Percentiles rank a stretch among this genome's conserved stretches.
phyloP scores from a whole-genome alignment of 805 yeast genomes.

The Zygoascus bituminiphila region DNA sequence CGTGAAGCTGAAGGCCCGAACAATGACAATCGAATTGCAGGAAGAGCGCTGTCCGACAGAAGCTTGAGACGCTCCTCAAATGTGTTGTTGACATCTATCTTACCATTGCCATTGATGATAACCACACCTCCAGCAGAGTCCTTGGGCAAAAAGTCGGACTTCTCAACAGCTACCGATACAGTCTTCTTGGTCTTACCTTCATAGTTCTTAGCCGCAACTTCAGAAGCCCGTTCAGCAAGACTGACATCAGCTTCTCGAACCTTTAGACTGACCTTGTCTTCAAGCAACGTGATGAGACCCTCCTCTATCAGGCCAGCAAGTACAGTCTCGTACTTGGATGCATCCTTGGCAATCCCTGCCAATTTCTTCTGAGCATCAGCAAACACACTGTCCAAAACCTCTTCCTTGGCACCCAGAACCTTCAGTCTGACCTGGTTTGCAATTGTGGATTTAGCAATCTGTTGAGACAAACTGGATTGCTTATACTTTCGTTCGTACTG shows the following conservation, averaged over 20 bases:
- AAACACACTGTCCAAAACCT: conserved; percentile 65
- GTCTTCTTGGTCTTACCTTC: conserved; percentile 53
- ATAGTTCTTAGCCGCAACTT: conserved; percentile 54
- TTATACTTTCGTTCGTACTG: conserved; percentile 74
- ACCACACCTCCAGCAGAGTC: conserved; percentile 80
- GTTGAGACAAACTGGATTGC: conserved; percentile 88
- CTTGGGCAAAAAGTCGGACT: conserved; percentile 47
- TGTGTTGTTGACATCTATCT: conserved; percentile 86
- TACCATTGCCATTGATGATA: conserved; percentile 60
- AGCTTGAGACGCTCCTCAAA: conserved; percentile 87
- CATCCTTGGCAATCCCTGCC: conserved; percentile 44
- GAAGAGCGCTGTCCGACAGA: conserved; percentile 76
- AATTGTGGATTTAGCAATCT: conserved; percentile 89
- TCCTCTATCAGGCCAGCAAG: conserved; percentile 77
- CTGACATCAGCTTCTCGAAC: conserved; percentile 61
- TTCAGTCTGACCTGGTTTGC: conserved; percentile 93
- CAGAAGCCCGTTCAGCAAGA: conserved; percentile 52
- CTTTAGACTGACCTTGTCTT: conserved; percentile 52
- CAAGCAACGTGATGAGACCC: conserved; percentile 55
- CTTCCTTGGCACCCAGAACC: conserved; percentile 78
- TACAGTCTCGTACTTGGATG: conserved; percentile 54
- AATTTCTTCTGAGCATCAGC: conserved; percentile 59
- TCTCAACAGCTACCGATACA: conserved; percentile 49
- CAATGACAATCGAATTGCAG: conserved; percentile 83
- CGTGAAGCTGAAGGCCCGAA: conserved; percentile 67